A percentile compares a stretch with the other conserved stretches of the same genome.
Conservation (phyloP, 2,329 filamentous ascomycete genomes). For the Triangularia verruculosa region DNA sequence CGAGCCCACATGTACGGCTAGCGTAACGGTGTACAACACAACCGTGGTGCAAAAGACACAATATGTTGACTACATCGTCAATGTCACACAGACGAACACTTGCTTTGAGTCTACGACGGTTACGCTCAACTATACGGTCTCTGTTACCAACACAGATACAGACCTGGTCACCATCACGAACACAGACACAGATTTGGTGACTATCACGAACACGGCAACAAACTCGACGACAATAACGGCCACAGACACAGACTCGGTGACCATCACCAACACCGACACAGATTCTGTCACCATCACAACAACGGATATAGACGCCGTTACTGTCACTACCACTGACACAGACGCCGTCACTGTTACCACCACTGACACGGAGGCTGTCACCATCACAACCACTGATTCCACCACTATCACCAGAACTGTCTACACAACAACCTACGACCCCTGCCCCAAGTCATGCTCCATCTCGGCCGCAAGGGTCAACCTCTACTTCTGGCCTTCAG, state of each 20-base stretch:
- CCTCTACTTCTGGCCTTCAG: conserved; percentile 37
- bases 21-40: conserved; percentile 20
- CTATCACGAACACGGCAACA: conserved; percentile 18
- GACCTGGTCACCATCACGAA: conserved; percentile 15
- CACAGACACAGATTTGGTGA: conserved; percentile 16
- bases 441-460: conserved; percentile 34
- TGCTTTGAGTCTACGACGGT: conserved; percentile 23
- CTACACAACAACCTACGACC: conserved; percentile 26
- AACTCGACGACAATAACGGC: conserved; percentile 16
- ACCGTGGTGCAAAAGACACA: conserved; percentile 15
- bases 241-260: conserved; percentile 20
- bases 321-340: conserved; percentile 18
- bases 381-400: conserved; percentile 17
- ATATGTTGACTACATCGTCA: conserved; percentile 20
- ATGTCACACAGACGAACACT: conserved; percentile 17
- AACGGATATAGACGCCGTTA: conserved; percentile 17
- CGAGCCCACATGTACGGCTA: conserved; percentile 7
- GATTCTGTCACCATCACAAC: conserved; percentile 15
- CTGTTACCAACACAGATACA: conserved; percentile 16
- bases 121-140: conserved; percentile 20
- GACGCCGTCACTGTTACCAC: conserved; percentile 11
- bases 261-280: conserved; percentile 18
- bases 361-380: conserved; percentile 22
- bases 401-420: conserved; percentile 27
- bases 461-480: conserved; percentile 34